Percentiles rank a stretch among this genome's conserved stretches.
Conservation (phyloP, 2,329 filamentous ascomycete species). For the Fusarium guadeloupense region DNA sequence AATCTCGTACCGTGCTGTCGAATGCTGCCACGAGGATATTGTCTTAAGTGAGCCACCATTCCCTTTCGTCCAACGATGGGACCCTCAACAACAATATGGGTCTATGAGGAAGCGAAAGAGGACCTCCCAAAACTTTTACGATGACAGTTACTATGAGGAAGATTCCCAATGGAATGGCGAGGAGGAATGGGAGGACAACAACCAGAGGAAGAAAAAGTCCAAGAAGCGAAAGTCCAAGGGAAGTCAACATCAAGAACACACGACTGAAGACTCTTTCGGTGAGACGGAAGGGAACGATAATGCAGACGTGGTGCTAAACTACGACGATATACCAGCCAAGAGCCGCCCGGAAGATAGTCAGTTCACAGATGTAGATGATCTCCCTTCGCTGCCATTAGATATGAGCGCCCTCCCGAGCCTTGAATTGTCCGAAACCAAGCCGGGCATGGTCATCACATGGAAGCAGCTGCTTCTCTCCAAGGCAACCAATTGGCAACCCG, state of each 20-base stretch:
- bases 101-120: conserved; percentile 61
- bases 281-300: conserved; percentile 20
- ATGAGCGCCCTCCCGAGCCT: conserved; percentile 62
- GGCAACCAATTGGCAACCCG: conserved; percentile 72
- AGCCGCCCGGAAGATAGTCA: conserved; percentile 52
- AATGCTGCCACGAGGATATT: conserved; percentile 78
- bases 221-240: conserved; percentile 50
- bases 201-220: conserved; percentile 50
- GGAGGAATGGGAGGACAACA: conserved; percentile 48
- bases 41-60: conserved; percentile 82
- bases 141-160: conserved; percentile 44
- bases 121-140: conserved; percentile 48
- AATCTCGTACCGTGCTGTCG: conserved; percentile 80
- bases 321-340: conserved; percentile 49
- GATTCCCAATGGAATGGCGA: conserved; percentile 44
- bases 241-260: conserved; percentile 17
- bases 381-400: conserved; percentile 70
- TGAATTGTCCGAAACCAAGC: conserved; percentile 55
- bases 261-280: neutral
- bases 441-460: conserved; percentile 75
- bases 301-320: conserved; percentile 53
- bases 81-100: conserved; percentile 70
- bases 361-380: conserved; percentile 64
- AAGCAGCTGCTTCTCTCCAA: conserved; percentile 69
- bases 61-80: conserved; percentile 90